Base-by-base conservation (phyloP, 179 eudicot species). In the Beta lomatogona region DNA sequence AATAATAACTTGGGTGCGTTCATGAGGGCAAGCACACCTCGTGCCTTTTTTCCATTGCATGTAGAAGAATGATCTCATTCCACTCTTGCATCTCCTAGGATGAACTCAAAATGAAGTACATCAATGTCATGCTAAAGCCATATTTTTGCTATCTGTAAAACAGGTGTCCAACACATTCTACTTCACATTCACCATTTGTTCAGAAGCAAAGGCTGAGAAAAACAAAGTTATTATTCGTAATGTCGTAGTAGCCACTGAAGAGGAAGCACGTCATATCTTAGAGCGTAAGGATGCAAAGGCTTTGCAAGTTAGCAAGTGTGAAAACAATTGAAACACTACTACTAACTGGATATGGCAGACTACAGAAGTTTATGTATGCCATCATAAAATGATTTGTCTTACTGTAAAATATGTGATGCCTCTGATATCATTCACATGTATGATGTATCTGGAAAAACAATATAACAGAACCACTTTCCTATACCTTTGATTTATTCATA, bases 201-300 rank as follows among this genome's bases (percentile, higher is more conserved):
- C 92, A 18, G 93, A 94, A 83, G 93, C 93, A 28, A 91, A 94
- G 80, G 87, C 90, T 53, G 82, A 68, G 44, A 87, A 87, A 25
- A 83, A 86, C 63, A 92, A 89, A 55, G 82, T 84, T 75, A 86
- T 78, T 71, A 91, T 96, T 74, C 88, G 98, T 45, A 94, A 90
- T 76, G 99, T 93, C 31, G 97, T 96, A 77, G 97, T 98, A 3
- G 96, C 92, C 57, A 94, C 98, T 48, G 99, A 92, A 83, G 98
- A 93, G 82, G 98, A 95, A 88, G 98, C 97, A 25, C 91, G 91
- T 11, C 86, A 82, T 75, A 88, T 92, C 74, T 74, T 93, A 57
- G 97, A 90, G 71, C 93, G 95, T 41, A 90, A 84, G 89, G 97
- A 93, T 86, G 92, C 97, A 15, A 85, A 93, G 85, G 88, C 91